Percentiles rank a stretch among this genome's conserved stretches.
Evolutionary conservation across 2,329 filamentous ascomycete species (phyloP).

Genomic region (Nannizzia gypsea): DNA sequence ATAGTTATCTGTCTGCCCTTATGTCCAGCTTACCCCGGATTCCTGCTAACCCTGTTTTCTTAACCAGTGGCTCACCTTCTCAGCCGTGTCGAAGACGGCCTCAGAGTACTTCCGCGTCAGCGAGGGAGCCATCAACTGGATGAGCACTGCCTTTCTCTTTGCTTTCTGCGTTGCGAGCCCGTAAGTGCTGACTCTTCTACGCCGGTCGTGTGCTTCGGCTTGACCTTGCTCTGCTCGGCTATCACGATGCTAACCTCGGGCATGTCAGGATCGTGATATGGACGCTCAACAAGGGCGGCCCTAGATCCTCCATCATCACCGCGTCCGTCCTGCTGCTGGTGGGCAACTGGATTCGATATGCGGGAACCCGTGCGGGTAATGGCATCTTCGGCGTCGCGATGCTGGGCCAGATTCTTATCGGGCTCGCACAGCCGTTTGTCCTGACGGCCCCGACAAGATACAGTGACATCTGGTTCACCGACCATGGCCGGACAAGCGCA

Average conservation of each 20-base stretch:
- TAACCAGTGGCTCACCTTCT: constrained; percentile 83
- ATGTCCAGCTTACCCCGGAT: constrained; percentile 1
- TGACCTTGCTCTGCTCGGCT: neutral
- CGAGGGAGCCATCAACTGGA: constrained; percentile 78
- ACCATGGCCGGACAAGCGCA: constrained; percentile 68
- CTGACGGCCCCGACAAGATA: constrained; percentile 81
- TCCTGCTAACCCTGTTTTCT: too few species aligned
- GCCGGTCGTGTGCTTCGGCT: too few species aligned
- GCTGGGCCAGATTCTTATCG: constrained; percentile 84
- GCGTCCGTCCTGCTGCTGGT: constrained; percentile 61
- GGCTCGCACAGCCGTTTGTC: constrained; percentile 83
- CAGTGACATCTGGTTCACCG: constrained; percentile 89
- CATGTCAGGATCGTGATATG: constrained; percentile 51
- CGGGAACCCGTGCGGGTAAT: constrained; percentile 46
- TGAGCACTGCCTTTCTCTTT: constrained; percentile 78
- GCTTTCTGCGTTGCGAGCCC: constrained; percentile 66
- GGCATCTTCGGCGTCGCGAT: constrained; percentile 66
- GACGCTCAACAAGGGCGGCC: constrained; percentile 62
- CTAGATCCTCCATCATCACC: constrained; percentile 62
- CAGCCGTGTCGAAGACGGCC: constrained; percentile 64
- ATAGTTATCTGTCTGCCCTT: constrained; percentile 19
- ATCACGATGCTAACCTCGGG: neutral
- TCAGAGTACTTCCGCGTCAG: constrained; percentile 64
- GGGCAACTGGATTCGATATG: constrained; percentile 89
- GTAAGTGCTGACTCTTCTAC: constrained; percentile 24